These are phyloP conservation scores for Fusarium xylarioides DNA, from an alignment of 2,329 filamentous ascomycete species.

Conservation along the genomic window DNA sequence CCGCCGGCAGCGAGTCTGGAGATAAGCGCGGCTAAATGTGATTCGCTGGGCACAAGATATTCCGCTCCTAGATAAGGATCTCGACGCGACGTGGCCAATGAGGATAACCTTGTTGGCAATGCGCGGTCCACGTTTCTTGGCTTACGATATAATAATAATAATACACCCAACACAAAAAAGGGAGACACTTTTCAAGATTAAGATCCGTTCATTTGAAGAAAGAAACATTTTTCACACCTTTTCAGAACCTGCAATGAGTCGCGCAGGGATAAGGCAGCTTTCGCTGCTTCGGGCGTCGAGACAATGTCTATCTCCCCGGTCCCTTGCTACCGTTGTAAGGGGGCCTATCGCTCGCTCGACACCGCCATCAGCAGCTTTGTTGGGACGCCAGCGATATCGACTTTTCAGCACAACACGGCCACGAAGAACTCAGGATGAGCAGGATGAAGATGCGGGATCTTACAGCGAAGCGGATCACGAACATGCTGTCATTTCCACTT, in stretches of 20 bases:
- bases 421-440: slow-evolving; percentile 7
- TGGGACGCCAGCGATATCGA: not conserved
- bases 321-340: slow-evolving; percentile 17
- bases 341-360: slow-evolving; percentile 18
- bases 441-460: slow-evolving; percentile 45
- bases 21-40: accelerated
- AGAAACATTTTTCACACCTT: not conserved
- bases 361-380: not conserved
- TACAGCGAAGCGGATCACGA: slow-evolving; percentile 61
- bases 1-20: slow-evolving; percentile 17
- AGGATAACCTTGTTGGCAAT: slow-evolving; percentile 20
- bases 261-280: slow-evolving; percentile 29
- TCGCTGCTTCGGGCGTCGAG: slow-evolving; percentile 29
- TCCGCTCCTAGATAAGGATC: slow-evolving; percentile 20
- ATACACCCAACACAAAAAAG: slow-evolving; percentile 2
- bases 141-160: slow-evolving; percentile 19
- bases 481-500: slow-evolving; percentile 62
- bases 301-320: slow-evolving; percentile 24
- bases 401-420: slow-evolving; percentile 21
- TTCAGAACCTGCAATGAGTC: slow-evolving; percentile 14
- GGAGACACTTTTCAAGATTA: not conserved
- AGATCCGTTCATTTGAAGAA: not conserved
- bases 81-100: slow-evolving; percentile 12
- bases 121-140: not conserved
- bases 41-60: slow-evolving; percentile 22